Conservation (phyloP, 257 asterid species). For the Marsdenia floribunda region DNA sequence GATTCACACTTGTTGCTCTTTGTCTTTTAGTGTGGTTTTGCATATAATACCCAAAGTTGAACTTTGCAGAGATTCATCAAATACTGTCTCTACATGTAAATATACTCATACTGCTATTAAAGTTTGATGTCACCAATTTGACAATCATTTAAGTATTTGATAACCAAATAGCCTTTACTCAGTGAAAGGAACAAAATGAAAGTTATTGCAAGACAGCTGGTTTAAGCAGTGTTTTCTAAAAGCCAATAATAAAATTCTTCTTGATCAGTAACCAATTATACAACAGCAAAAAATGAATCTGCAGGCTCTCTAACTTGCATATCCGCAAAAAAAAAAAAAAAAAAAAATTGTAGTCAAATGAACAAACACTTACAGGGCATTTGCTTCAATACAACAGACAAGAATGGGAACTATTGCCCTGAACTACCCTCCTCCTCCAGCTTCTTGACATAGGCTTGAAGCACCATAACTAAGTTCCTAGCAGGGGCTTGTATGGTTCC, state of each 20-base stretch:
- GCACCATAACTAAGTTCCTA: slow-evolving; percentile 67
- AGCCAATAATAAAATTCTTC: neutral
- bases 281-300: slow-evolving; percentile 6
- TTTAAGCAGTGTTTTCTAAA: neutral
- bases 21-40: too few species aligned
- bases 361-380: slow-evolving; percentile 10
- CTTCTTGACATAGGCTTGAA: slow-evolving; percentile 77
- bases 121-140: neutral
- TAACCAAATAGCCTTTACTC: too few species aligned
- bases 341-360: neutral
- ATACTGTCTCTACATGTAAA: neutral
- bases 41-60: neutral
- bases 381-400: slow-evolving; percentile 1
- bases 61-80: neutral
- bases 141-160: neutral
- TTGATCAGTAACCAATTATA: neutral
- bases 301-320: slow-evolving; percentile 13
- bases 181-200: neutral
- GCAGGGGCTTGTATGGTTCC: slow-evolving; percentile 92
- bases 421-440: slow-evolving; percentile 58
- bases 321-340: neutral
- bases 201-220: neutral
- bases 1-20: too few species aligned
- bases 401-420: slow-evolving; percentile 28
- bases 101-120: neutral